These are phyloP conservation scores for Alternaria longipes DNA, from an alignment of 2,329 filamentous ascomycete species.

Conservation along the genomic window DNA sequence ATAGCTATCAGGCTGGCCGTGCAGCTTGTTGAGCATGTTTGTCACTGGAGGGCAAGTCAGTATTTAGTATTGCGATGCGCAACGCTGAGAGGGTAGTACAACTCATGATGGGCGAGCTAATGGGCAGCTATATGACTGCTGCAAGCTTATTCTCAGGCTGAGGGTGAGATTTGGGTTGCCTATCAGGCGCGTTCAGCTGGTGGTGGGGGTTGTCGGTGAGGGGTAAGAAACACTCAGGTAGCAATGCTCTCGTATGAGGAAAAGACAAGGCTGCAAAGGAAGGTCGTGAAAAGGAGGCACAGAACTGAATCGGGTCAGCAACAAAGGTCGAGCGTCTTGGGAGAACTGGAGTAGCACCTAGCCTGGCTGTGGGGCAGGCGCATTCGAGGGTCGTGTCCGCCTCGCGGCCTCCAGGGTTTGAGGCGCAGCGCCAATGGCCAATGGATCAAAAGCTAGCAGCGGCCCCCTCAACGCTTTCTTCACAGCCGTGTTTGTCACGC, in stretches of 20 bases:
- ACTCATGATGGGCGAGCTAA: conserved; percentile 47
- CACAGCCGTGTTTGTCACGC: conserved; percentile 21
- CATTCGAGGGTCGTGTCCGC: conserved; percentile 36
- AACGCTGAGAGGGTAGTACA: conserved; percentile 27
- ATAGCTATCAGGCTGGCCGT: conserved; percentile 97
- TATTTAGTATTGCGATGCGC: conserved; percentile 11
- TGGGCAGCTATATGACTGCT: conserved; percentile 37
- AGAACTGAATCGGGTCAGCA: conserved; percentile 28
- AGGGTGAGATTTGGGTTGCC: conserved; percentile 38
- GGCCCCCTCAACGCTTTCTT: conserved; percentile 6
- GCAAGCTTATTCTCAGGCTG: conserved; percentile 43
- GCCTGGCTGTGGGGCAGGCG: conserved; percentile 37
- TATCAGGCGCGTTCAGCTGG: conserved; percentile 40
- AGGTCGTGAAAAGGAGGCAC: conserved; percentile 25
- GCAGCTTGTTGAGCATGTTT: conserved; percentile 93
- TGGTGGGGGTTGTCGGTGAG: conserved; percentile 41
- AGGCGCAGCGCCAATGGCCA: conserved; percentile 27
- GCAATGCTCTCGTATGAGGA: conserved; percentile 28
- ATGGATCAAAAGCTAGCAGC: conserved; percentile 20
- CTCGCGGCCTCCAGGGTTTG: conserved; percentile 32
- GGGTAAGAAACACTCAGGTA: conserved; percentile 37
- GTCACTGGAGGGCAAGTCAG: conserved; percentile 66
- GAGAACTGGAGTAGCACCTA: conserved; percentile 30
- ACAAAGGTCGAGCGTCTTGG: conserved; percentile 28
- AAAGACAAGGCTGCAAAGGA: conserved; percentile 24